A percentile compares a stretch with the other conserved stretches of the same genome.
Evolutionary conservation across 148 eudicot species (phyloP).

Genomic region (Polygonum aviculare): DNA sequence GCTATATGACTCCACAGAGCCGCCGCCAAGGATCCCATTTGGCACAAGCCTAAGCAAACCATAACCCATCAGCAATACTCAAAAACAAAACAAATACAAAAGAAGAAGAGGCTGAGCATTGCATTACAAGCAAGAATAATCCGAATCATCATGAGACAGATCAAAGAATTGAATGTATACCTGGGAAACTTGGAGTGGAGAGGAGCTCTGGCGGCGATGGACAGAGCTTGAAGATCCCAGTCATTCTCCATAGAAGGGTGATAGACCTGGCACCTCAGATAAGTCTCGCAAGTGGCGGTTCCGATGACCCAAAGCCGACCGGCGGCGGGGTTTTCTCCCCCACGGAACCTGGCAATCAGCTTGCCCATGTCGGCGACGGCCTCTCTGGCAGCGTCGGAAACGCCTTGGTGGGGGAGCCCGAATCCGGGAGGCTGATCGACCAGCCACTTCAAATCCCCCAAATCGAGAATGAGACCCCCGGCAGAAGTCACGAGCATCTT

Average conservation of each 20-base stretch:
- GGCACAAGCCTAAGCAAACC: slow-evolving; percentile 38
- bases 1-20: slow-evolving; percentile 39
- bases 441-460: slow-evolving; percentile 51
- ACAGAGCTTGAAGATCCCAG: slow-evolving; percentile 93
- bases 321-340: slow-evolving; percentile 17
- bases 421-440: slow-evolving; percentile 28
- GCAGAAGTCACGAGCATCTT: slow-evolving; percentile 18
- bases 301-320: slow-evolving; percentile 71
- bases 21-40: slow-evolving; percentile 41
- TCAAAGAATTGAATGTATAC: slow-evolving; percentile 23
- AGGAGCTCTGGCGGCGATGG: slow-evolving; percentile 62
- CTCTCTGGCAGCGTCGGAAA: slow-evolving; percentile 24
- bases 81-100: neutral
- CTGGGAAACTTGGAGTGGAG: slow-evolving; percentile 58
- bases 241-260: slow-evolving; percentile 75
- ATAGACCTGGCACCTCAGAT: slow-evolving; percentile 83
- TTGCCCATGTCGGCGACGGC: slow-evolving; percentile 29
- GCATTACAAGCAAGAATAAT: neutral
- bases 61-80: neutral
- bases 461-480: slow-evolving; percentile 48
- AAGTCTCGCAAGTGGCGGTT: slow-evolving; percentile 94
- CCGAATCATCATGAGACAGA: too few relatives aligned
- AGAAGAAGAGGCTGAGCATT: neutral
- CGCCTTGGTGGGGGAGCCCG: slow-evolving; percentile 12
- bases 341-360: slow-evolving; percentile 28